Evolutionary conservation across 2,329 filamentous ascomycete genomes (phyloP).

Genomic region (Phyllosticta capitalensis): DNA sequence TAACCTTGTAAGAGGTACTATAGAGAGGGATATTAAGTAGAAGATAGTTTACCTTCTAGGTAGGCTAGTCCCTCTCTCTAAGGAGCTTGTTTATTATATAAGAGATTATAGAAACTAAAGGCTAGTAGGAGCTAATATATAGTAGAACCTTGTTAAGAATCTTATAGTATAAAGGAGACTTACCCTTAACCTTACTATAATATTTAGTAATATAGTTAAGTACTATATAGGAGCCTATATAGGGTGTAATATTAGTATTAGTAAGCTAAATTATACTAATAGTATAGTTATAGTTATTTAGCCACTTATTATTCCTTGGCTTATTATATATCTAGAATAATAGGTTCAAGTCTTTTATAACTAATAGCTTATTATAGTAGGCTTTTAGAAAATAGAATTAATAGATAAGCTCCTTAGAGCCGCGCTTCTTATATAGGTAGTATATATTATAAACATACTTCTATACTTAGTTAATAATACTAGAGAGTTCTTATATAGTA

Average conservation of each 20-base stretch:
- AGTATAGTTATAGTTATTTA: neutral
- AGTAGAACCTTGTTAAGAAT: no score
- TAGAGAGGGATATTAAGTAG: neutral
- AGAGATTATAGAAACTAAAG: no score
- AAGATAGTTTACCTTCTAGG: no score
- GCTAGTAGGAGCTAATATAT: no score
- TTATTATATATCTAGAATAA: neutral
- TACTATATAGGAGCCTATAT: no score
- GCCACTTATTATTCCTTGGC: neutral
- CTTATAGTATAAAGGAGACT: no score
- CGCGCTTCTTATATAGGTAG: neutral
- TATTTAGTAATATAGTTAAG: no score
- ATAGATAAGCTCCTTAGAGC: neutral
- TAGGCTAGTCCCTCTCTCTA: no score
- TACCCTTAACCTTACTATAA: no score
- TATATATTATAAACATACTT: neutral
- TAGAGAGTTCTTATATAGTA: neutral
- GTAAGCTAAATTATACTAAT: neutral
- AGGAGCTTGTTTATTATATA: no score
- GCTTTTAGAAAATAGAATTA: neutral
- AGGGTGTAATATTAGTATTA: neutral
- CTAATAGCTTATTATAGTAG: neutral
- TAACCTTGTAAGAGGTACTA: neutral
- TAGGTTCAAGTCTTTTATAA: neutral
- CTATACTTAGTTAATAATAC: neutral